A percentile compares a stretch with the other conserved stretches of the same genome.
These are phyloP conservation scores for Cicer bijugum DNA, from an alignment of 306 rosid genomes.

Conservation along the genomic window DNA sequence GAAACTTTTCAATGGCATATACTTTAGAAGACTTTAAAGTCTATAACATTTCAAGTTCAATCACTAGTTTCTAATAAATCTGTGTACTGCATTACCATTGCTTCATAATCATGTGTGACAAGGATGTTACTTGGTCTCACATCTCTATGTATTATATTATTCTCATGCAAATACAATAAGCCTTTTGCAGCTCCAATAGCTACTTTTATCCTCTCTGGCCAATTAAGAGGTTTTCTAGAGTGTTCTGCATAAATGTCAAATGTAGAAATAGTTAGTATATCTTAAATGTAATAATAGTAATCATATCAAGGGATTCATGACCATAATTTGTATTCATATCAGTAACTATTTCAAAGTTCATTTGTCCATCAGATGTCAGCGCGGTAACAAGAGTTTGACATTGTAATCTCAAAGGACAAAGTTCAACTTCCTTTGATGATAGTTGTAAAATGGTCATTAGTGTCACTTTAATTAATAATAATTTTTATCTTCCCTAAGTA, in stretches of 20 bases:
- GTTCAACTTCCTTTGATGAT: no score
- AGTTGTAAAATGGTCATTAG: no score
- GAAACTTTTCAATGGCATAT: background rate
- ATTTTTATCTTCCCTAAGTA: no score
- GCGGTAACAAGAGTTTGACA: no score
- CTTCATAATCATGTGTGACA: slow-evolving; percentile 69
- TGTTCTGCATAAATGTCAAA: slow-evolving; percentile 54
- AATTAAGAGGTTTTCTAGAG: slow-evolving; percentile 54
- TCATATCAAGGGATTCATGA: background rate
- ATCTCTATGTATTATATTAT: slow-evolving; percentile 77
- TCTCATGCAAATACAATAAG: slow-evolving; percentile 63
- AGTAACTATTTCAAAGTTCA: background rate
- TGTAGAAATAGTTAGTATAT: slow-evolving; percentile 4
- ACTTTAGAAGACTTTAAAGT: background rate
- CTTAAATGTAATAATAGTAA: background rate
- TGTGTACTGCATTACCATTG: slow-evolving; percentile 57
- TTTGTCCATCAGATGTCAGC: background rate
- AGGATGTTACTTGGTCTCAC: slow-evolving; percentile 86
- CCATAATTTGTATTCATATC: background rate
- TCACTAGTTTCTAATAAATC: background rate
- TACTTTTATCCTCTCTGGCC: slow-evolving; percentile 71
- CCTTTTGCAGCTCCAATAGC: slow-evolving; percentile 78
- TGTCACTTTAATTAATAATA: no score
- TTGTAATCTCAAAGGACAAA: no score
- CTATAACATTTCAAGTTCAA: slow-evolving; percentile 20